Evolutionary conservation across 306 rosid genomes (phyloP).

Genomic region (Begonia fuchsioides): DNA sequence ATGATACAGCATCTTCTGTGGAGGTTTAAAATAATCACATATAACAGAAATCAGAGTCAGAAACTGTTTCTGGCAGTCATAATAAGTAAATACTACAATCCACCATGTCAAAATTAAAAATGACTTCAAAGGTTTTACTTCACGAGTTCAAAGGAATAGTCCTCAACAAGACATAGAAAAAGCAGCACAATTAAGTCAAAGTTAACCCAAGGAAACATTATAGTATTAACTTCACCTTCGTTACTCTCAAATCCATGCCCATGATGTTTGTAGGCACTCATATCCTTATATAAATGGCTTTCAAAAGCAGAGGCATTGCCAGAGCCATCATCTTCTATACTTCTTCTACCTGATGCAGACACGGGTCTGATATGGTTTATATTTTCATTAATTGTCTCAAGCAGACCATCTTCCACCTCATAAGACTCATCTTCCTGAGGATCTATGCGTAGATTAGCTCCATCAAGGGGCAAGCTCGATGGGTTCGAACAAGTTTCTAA

Average conservation of each 20-base stretch:
- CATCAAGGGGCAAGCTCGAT: conserved; percentile 24
- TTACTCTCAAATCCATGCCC: conserved; percentile 40
- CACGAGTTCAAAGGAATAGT: too few species aligned
- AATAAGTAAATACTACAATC: neutral
- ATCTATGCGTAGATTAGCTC: conserved; percentile 27
- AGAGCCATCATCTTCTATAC: conserved; percentile 44
- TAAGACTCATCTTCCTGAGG: conserved; percentile 34
- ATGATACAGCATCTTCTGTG: conserved; percentile 46
- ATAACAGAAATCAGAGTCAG: neutral
- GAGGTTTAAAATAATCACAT: conserved; percentile 7
- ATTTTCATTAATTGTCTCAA: conserved; percentile 27
- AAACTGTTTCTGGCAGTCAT: neutral
- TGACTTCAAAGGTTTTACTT: too few species aligned
- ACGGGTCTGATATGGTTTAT: conserved; percentile 32
- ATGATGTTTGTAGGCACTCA: conserved; percentile 46
- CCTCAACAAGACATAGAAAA: too few species aligned
- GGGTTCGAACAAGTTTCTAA: conserved; percentile 36
- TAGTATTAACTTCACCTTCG: conserved; percentile 35
- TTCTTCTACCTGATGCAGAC: conserved; percentile 48
- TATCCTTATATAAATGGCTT: conserved; percentile 39
- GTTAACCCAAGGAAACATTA: too few species aligned
- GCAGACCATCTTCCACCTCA: conserved; percentile 37
- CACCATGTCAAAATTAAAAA: too few species aligned
- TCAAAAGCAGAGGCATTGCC: conserved; percentile 50
- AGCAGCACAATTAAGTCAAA: too few species aligned